Evolutionary conservation across 2,329 filamentous ascomycete species (phyloP).

Genomic region (Teratosphaeriaceae sp.): DNA sequence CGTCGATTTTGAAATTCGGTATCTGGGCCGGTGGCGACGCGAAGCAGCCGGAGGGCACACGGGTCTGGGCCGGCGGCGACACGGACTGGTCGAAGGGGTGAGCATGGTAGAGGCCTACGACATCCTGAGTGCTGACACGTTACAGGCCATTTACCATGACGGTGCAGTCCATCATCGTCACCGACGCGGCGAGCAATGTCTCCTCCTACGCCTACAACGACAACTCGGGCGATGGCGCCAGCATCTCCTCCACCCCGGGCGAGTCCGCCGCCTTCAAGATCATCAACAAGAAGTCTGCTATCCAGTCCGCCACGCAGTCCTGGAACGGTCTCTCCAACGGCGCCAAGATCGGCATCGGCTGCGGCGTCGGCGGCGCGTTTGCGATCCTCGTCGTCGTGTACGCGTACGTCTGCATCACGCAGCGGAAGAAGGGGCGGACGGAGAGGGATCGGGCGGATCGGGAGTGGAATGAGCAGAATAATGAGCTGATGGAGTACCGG

Average conservation of each 20-base stretch:
- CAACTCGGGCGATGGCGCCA: constrained; percentile 32
- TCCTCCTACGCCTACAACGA: constrained; percentile 36
- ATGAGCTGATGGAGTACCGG: constrained; percentile 28
- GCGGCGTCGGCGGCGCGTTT: constrained; percentile 37
- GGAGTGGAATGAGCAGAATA: constrained; percentile 37
- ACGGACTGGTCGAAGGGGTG: constrained; percentile 27
- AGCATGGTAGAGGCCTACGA: constrained; percentile 4
- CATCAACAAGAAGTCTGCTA: constrained; percentile 36
- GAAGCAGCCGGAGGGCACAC: constrained; percentile 45
- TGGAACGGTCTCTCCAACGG: constrained; percentile 39
- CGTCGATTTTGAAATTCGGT: constrained; percentile 61
- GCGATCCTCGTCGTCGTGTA: constrained; percentile 27
- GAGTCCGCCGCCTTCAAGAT: constrained; percentile 23
- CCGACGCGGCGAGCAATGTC: constrained; percentile 29
- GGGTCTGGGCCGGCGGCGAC: constrained; percentile 33
- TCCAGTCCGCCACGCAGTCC: constrained; percentile 35
- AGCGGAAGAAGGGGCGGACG: constrained; percentile 44
- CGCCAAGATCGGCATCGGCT: constrained; percentile 44
- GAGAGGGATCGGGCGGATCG: constrained; percentile 43
- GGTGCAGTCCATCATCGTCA: constrained; percentile 28
- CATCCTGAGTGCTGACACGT: neutral
- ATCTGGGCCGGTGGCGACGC: constrained; percentile 89
- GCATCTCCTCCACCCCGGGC: constrained; percentile 38
- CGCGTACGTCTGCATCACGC: constrained; percentile 43
- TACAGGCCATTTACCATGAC: constrained; percentile 30